Conservation (phyloP, 257 asterid genomes). For the Fraxinus excelsior region DNA sequence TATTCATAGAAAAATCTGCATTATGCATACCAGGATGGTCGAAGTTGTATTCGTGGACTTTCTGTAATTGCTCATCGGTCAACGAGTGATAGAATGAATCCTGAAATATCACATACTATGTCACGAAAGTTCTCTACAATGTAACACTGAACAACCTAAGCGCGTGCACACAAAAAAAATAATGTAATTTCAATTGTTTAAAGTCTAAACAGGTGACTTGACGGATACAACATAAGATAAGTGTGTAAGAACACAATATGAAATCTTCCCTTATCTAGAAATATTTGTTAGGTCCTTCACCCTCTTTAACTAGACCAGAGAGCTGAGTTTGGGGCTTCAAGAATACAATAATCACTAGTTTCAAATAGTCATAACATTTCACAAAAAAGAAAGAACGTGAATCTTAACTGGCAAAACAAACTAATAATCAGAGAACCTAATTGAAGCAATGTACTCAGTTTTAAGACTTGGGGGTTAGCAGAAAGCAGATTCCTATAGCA, state of each 20-base stretch:
- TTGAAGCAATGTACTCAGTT: background rate
- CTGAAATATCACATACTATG: conserved; percentile 32
- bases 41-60: conserved; percentile 73
- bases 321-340: background rate
- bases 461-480: background rate
- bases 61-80: conserved; percentile 54
- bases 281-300: background rate
- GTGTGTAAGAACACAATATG: background rate
- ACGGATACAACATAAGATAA: background rate
- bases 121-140: conserved; percentile 5
- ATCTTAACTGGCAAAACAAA: no score
- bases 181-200: background rate
- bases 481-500: background rate
- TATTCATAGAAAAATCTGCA: background rate
- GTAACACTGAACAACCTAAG: background rate
- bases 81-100: conserved; percentile 83
- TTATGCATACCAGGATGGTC: conserved; percentile 81
- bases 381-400: background rate
- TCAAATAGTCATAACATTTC: background rate
- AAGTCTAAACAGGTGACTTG: background rate
- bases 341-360: background rate
- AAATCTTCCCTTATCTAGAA: background rate
- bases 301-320: background rate
- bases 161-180: background rate
- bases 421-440: background rate